Conservation (phyloP, 1,284 basidiomycete genomes). For the Austroboletus rostrupii region DNA sequence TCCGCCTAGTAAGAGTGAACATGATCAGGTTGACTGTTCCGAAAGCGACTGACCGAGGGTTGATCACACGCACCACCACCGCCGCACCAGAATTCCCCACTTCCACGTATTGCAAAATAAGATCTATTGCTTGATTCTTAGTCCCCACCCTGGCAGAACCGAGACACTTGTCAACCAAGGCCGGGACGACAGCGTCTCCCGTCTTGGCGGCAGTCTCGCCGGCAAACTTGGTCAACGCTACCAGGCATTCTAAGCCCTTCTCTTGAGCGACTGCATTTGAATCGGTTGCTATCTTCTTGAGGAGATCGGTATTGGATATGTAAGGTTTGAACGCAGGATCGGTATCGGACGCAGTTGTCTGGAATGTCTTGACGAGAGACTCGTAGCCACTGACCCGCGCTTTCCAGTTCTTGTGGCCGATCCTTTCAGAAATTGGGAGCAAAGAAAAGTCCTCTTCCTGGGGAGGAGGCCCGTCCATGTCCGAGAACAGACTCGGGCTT, state of each 20-base stretch:
- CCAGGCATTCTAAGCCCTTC: slow-evolving; percentile 87
- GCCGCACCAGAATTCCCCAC: slow-evolving; percentile 88
- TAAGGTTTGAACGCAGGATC: slow-evolving; percentile 95
- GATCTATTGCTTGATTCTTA: slow-evolving; percentile 85
- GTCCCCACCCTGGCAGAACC: slow-evolving; percentile 90
- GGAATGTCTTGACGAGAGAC: slow-evolving; percentile 81
- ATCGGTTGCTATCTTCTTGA: slow-evolving; percentile 88
- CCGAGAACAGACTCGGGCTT: slow-evolving; percentile 11
- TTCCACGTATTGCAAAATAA: slow-evolving; percentile 88
- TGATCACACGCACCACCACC: slow-evolving; percentile 71
- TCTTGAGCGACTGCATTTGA: slow-evolving; percentile 98
- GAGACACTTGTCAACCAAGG: slow-evolving; percentile 93
- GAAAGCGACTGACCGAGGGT: slow-evolving; percentile 17
- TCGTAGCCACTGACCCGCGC: slow-evolving; percentile 93
- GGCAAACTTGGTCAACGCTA: slow-evolving; percentile 85
- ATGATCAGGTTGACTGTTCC: slow-evolving; percentile 19
- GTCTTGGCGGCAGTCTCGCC: slow-evolving; percentile 85
- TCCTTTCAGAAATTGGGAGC: slow-evolving; percentile 78
- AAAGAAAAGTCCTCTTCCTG: slow-evolving; percentile 91
- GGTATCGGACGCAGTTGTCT: slow-evolving; percentile 84
- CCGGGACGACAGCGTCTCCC: slow-evolving; percentile 79
- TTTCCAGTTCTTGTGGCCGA: slow-evolving; percentile 98
- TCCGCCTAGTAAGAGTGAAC: slow-evolving; percentile 56
- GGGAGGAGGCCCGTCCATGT: slow-evolving; percentile 86
- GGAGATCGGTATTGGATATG: slow-evolving; percentile 68